phyloP scores from a whole-genome alignment of 2,329 filamentous ascomycete species.

The Monilinia polystroma region DNA sequence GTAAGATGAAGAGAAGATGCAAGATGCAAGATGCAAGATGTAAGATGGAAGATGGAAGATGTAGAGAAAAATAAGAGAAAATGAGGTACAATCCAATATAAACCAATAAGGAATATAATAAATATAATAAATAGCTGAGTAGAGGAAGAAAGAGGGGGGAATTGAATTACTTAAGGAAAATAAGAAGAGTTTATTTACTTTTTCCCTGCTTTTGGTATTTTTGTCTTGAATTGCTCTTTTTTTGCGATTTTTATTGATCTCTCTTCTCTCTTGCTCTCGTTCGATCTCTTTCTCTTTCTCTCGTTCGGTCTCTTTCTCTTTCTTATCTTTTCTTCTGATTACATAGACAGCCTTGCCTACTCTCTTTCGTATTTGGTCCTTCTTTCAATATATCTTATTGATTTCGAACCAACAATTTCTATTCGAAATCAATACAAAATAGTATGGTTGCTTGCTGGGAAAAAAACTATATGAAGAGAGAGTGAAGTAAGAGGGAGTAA shows the following conservation, averaged over 20 bases:
- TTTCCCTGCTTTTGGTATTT: neutral
- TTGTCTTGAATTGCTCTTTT: neutral
- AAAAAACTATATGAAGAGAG: neutral
- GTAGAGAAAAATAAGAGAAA: neutral
- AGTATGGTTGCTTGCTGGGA: neutral
- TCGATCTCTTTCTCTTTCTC: neutral
- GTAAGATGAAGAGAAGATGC: too few relatives aligned
- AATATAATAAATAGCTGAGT: too few relatives aligned
- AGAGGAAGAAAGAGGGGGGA: neutral
- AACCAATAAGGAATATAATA: too few relatives aligned
- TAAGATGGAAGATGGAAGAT: too few relatives aligned
- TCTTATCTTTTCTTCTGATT: neutral
- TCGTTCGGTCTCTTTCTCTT: neutral
- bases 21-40: too few relatives aligned
- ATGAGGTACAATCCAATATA: neutral
- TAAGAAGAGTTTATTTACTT: neutral
- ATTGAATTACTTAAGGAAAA: constrained; percentile 2
- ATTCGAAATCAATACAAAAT: neutral
- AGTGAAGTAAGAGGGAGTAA: neutral
- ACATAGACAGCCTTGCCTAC: too few relatives aligned
- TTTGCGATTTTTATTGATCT: neutral
- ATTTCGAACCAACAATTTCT: neutral
- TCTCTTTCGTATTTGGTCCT: neutral
- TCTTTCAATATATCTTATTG: neutral
- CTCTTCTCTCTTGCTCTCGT: neutral